Evolutionary conservation across 192 early-diverging fungal genomes (phyloP), one percentile per base, ranked within the genome.

Genomic region (Linnemannia exigua): DNA sequence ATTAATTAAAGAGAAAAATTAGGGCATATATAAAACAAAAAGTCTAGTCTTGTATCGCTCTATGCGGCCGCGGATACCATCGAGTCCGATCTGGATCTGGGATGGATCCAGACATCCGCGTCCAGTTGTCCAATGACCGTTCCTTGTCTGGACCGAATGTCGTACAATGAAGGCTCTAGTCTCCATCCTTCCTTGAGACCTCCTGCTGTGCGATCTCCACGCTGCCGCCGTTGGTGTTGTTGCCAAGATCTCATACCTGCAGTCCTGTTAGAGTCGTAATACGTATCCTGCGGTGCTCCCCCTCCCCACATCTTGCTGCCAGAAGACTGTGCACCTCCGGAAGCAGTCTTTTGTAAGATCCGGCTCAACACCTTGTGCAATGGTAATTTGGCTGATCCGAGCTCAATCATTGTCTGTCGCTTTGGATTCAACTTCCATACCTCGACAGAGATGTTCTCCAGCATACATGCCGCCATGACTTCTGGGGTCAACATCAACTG

Each of bases 361-460:
- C 78, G 74, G 38, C 69, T 72, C 47, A 86, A 35, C 31, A 86
- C 74, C n/a, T 77, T 79, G 66, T 86, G 84, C 33, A 86, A 28
- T 12, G 84, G 84, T 3, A 86, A 36, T 12, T 80, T 86, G 6
- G 84, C 84, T 1, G 84, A 76, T 25, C 84, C 84, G 28, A 86
- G 75, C 41, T 86, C 84, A 46, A 80, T 74, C 84, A 80, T 86
- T 6, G 84, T 86, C 46, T 77, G 77, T 19, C 84, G 77, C 74
- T 86, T 86, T 31, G 69, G 70, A 33, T 86, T 86, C 75, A 86
- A 33, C 41, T 86, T 86, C 84, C 84, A 86, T 1, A 86, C 74
- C 84, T 86, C 84, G 19, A 86, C 72, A 35, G 84, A 80, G 41
- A 86, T 79, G 44, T 86, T 86, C 63, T 86, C 84, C 2, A 86